Conservation (phyloP, 805 yeast genomes). For the Alloascoidea hylecoeti region DNA sequence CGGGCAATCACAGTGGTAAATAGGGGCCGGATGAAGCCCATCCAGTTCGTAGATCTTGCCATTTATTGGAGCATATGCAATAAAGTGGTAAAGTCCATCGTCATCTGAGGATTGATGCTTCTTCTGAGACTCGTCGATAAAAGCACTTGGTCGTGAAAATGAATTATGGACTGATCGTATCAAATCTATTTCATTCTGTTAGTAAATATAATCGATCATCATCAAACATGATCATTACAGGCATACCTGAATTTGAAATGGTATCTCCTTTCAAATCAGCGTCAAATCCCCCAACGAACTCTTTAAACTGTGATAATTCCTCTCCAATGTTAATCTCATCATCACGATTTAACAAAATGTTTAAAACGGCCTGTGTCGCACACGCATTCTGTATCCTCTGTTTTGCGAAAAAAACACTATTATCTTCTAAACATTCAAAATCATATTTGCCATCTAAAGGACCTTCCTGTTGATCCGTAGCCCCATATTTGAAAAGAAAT, state of each 20-base stretch:
- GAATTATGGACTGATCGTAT: constrained; percentile 47
- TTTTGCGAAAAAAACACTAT: constrained; percentile 40
- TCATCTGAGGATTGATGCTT: constrained; percentile 13
- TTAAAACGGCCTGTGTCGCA: constrained; percentile 60
- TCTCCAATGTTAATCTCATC: constrained; percentile 30
- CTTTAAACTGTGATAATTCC: constrained; percentile 30
- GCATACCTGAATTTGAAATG: constrained; percentile 29
- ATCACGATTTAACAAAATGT: constrained; percentile 32
- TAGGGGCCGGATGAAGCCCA: constrained; percentile 43
- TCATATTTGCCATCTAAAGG: constrained; percentile 34
- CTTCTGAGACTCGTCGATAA: constrained; percentile 25
- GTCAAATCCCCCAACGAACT: constrained; percentile 38
- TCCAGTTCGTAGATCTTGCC: constrained; percentile 45
- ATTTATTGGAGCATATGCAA: constrained; percentile 33
- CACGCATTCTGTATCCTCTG: constrained; percentile 59
- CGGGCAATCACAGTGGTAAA: constrained; percentile 31
- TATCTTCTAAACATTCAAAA: constrained; percentile 14
- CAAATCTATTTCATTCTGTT: constrained; percentile 18
- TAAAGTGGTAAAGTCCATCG: constrained; percentile 41
- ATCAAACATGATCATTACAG: not conserved
- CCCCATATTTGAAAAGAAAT: constrained; percentile 45
- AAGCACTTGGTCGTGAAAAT: constrained; percentile 38
- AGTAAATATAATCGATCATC: too few species aligned
- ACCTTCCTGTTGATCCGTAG: constrained; percentile 17
- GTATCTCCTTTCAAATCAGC: constrained; percentile 46